These are phyloP conservation scores for Calonectria pseudoturangicola DNA, from an alignment of 2,329 filamentous ascomycete genomes.

Conservation along the genomic window DNA sequence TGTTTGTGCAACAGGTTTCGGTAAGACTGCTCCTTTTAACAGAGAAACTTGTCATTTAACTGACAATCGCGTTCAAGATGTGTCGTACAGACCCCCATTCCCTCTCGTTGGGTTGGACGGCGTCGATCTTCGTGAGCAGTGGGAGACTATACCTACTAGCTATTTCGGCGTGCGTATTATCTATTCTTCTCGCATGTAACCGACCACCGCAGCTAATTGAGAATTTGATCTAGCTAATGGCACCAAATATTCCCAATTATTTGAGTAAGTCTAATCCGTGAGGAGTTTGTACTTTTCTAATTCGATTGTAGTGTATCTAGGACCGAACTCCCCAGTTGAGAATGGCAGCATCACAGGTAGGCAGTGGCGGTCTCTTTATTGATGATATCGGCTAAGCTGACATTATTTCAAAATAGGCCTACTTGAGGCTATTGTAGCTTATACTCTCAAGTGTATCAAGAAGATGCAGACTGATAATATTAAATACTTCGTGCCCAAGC, in stretches of 20 bases:
- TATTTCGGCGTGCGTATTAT: background rate
- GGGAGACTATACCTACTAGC: background rate
- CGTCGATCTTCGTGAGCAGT: background rate
- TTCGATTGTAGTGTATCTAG: background rate
- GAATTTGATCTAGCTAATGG: background rate
- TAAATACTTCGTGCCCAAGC: slow-evolving; percentile 13
- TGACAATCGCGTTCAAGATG: background rate
- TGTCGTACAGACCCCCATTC: slow-evolving; percentile 6
- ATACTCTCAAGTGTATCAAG: background rate
- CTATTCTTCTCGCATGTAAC: no score
- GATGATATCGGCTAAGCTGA: background rate
- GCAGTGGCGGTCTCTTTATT: no score
- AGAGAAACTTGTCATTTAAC: no score
- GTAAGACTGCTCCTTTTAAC: background rate
- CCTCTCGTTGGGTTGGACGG: background rate
- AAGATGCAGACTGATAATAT: slow-evolving; percentile 25
- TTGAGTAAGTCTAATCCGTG: background rate
- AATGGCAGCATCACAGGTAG: slow-evolving; percentile 11
- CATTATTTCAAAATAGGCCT: background rate
- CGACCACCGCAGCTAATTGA: background rate
- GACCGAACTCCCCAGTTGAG: slow-evolving; percentile 9
- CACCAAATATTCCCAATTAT: slow-evolving; percentile 6
- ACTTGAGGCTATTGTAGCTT: background rate
- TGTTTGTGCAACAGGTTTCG: slow-evolving; percentile 18
- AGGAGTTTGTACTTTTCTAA: background rate